phyloP scores from a whole-genome alignment of 768 basidiomycete genomes.

The Grammothele lineata region DNA sequence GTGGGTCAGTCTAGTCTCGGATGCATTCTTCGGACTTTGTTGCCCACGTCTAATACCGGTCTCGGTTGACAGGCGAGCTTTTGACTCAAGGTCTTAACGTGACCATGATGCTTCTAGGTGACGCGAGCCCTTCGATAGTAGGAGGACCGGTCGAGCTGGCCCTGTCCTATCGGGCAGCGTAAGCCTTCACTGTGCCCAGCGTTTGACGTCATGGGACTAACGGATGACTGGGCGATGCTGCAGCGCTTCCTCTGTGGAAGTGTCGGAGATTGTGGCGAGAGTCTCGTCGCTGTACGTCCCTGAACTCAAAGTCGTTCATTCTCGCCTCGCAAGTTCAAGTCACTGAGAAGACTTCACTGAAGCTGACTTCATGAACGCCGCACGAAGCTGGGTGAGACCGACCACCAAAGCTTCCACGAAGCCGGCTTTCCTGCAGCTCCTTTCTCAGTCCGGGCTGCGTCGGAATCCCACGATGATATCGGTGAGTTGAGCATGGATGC shows the following conservation, averaged over 20 bases:
- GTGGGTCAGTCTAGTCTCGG: slow-evolving; percentile 33
- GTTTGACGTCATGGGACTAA: background rate
- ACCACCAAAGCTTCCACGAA: slow-evolving; percentile 80
- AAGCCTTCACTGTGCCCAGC: background rate
- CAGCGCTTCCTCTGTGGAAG: slow-evolving; percentile 78
- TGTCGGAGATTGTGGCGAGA: slow-evolving; percentile 68
- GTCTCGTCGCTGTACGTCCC: slow-evolving; percentile 77
- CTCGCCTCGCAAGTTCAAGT: slow-evolving; percentile 38
- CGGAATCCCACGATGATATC: slow-evolving; percentile 62
- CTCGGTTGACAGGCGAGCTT: slow-evolving; percentile 44
- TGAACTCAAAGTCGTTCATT: slow-evolving; percentile 65
- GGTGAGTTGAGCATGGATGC: background rate
- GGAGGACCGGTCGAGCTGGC: slow-evolving; percentile 82
- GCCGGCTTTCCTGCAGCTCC: slow-evolving; percentile 84
- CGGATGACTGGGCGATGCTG: background rate
- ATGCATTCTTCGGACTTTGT: background rate
- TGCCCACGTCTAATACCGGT: background rate
- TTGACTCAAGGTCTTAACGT: slow-evolving; percentile 60
- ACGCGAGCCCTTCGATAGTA: slow-evolving; percentile 90
- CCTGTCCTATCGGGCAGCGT: slow-evolving; percentile 59
- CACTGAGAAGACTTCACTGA: background rate
- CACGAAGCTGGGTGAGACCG: slow-evolving; percentile 88
- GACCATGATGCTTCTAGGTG: slow-evolving; percentile 83
- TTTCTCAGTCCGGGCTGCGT: slow-evolving; percentile 80
- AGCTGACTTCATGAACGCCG: background rate